These are phyloP conservation scores for Aureobasidium lini DNA, from an alignment of 2,329 filamentous ascomycete genomes.

Conservation along the genomic window DNA sequence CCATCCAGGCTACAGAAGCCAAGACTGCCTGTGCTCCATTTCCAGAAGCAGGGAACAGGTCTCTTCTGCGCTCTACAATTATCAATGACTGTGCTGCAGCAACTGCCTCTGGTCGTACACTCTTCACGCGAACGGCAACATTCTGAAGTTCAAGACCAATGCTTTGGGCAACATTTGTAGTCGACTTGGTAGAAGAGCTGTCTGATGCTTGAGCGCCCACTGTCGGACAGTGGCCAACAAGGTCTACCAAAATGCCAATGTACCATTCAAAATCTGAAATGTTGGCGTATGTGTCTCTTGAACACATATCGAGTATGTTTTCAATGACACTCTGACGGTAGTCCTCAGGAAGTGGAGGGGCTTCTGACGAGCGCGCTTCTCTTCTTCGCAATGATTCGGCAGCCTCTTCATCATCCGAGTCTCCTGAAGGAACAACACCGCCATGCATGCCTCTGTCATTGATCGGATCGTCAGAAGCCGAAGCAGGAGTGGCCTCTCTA, in stretches of 20 bases:
- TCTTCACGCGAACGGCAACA: conserved; percentile 83
- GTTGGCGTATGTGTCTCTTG: conserved; percentile 77
- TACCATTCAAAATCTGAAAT: conserved; percentile 96
- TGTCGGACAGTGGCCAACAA: conserved; percentile 63
- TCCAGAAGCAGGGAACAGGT: conserved; percentile 46
- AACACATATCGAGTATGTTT: conserved; percentile 82
- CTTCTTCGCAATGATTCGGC: conserved; percentile 46
- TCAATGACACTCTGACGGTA: conserved; percentile 78
- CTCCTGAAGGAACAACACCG: conserved; percentile 42
- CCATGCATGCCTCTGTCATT: conserved; percentile 39
- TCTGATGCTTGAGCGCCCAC: conserved; percentile 20
- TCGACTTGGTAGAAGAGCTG: conserved; percentile 11
- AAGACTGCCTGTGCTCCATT: conserved; percentile 56
- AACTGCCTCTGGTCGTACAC: conserved; percentile 71
- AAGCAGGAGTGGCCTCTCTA: conserved; percentile 52
- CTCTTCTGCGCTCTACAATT: conserved; percentile 52
- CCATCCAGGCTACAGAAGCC: conserved; percentile 71
- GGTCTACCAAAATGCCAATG: conserved; percentile 77
- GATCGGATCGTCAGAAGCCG: conserved; percentile 36
- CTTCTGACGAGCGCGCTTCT: conserved; percentile 40
- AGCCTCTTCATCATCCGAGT: conserved; percentile 52
- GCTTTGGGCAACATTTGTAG: conserved; percentile 48
- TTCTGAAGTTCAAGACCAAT: conserved; percentile 85
- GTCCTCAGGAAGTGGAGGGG: conserved; percentile 68
- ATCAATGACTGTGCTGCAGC: conserved; percentile 73